Evolutionary conservation across 164 flowering plant species (phyloP).

Genomic region (Piper longum): DNA sequence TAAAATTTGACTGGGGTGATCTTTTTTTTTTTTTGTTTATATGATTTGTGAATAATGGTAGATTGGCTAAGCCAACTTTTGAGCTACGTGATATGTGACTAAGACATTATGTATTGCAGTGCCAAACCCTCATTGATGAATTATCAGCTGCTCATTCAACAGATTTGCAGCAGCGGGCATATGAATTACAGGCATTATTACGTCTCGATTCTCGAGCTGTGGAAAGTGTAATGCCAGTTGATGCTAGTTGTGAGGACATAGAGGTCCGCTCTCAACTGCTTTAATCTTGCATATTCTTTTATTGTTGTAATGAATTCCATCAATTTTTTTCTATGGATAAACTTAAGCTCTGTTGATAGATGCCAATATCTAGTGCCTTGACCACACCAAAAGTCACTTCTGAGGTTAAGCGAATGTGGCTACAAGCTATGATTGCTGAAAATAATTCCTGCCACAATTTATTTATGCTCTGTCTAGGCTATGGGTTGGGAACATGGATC

Average conservation of each 20-base stretch:
- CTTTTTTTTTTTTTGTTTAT: neutral
- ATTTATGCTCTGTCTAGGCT: no score
- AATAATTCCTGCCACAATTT: no score
- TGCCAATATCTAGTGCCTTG: no score
- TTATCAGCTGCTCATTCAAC: conserved; percentile 87
- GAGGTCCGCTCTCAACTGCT: conserved; percentile 39
- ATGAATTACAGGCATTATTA: conserved; percentile 76
- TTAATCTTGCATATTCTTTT: neutral
- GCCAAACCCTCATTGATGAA: conserved; percentile 87
- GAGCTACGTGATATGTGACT: neutral
- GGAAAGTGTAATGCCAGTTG: conserved; percentile 62
- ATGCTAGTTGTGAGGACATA: conserved; percentile 93
- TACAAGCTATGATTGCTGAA: no score
- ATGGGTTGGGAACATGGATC: no score
- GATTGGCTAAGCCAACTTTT: neutral
- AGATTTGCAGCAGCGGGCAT: conserved; percentile 97
- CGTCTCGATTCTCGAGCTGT: conserved; percentile 55
- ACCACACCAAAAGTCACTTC: no score
- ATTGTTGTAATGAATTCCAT: no score
- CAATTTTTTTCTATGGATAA: no score
- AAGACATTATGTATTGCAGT: conserved; percentile 34
- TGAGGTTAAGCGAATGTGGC: no score
- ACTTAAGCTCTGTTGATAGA: no score
- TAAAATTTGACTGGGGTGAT: neutral
- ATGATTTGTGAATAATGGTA: no score